phyloP scores from a whole-genome alignment of 257 asterid genomes.

The Solanum lignicaule region DNA sequence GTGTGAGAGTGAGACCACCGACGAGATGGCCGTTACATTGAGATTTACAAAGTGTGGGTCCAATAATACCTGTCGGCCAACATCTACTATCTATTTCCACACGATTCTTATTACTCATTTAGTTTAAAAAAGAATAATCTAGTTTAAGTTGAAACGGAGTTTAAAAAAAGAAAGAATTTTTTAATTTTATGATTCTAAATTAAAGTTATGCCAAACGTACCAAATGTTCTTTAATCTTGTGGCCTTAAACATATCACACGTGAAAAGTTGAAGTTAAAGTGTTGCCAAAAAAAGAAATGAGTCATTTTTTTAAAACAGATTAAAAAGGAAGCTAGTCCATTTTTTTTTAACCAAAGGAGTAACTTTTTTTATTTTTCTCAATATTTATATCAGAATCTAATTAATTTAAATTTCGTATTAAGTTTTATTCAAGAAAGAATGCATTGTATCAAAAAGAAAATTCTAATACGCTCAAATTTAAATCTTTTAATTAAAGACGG shows the following conservation, averaged over 20 bases:
- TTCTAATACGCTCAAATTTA: too few species aligned
- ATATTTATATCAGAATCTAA: too few species aligned
- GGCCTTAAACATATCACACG: fast-evolving
- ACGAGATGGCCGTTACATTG: background rate
- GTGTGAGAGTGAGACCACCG: background rate
- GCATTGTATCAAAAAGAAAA: too few species aligned
- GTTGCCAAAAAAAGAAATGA: fast-evolving
- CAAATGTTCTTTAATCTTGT: fast-evolving
- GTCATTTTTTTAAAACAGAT: too few species aligned
- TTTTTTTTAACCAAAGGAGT: fast-evolving
- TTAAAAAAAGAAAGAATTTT: too few species aligned
- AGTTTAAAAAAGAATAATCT: fast-evolving
- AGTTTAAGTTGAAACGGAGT: fast-evolving
- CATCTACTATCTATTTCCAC: background rate
- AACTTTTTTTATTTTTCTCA: too few species aligned
- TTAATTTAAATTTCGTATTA: too few species aligned
- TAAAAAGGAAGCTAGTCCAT: too few species aligned
- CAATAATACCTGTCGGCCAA: background rate
- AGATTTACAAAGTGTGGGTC: background rate
- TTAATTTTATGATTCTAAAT: too few species aligned
- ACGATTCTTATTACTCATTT: fast-evolving
- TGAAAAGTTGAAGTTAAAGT: too few species aligned
- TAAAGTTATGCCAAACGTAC: too few species aligned
- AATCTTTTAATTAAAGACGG: background rate
- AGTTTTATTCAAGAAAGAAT: background rate